phyloP scores from a whole-genome alignment of 176 grass and related monocot species.

The Bromus sterilis region DNA sequence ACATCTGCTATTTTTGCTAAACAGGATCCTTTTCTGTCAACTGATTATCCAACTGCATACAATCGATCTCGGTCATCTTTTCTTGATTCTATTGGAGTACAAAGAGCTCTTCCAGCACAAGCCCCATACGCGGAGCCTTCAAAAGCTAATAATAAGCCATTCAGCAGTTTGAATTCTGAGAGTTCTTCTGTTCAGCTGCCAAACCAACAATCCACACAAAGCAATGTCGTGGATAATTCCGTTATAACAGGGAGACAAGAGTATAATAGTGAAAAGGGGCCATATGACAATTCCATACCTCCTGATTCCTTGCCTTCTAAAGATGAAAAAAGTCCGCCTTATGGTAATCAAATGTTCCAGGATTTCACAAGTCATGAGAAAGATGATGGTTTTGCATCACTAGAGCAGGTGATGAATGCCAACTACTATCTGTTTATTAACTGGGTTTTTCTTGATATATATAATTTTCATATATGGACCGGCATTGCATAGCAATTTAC shows the following conservation, averaged over 20 bases:
- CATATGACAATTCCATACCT: slow-evolving; percentile 22
- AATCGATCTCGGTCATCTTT: slow-evolving; percentile 64
- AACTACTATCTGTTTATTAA: not conserved
- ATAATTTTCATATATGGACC: not conserved
- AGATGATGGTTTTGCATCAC: slow-evolving; percentile 80
- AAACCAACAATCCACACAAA: slow-evolving; percentile 26
- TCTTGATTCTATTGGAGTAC: slow-evolving; percentile 82
- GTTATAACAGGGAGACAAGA: slow-evolving; percentile 22
- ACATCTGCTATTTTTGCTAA: slow-evolving; percentile 41
- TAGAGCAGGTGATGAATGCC: slow-evolving; percentile 80
- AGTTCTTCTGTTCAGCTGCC: slow-evolving; percentile 32
- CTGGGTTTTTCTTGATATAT: slow-evolving; percentile 1
- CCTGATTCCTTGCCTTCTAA: slow-evolving; percentile 38
- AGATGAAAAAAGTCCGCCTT: slow-evolving; percentile 16
- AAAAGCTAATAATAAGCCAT: slow-evolving; percentile 32
- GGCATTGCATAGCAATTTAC: not conserved
- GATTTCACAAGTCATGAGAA: slow-evolving; percentile 43
- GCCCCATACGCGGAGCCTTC: slow-evolving; percentile 21
- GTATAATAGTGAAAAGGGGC: slow-evolving; percentile 37
- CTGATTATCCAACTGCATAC: slow-evolving; percentile 49
- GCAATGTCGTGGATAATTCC: slow-evolving; percentile 28
- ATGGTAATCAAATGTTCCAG: slow-evolving; percentile 29
- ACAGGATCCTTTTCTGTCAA: slow-evolving; percentile 40
- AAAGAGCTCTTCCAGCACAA: slow-evolving; percentile 43
- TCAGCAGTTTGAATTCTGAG: slow-evolving; percentile 33